Evolutionary conservation across 2,329 filamentous ascomycete species (phyloP).

Genomic region (Teratosphaeria destructans): DNA sequence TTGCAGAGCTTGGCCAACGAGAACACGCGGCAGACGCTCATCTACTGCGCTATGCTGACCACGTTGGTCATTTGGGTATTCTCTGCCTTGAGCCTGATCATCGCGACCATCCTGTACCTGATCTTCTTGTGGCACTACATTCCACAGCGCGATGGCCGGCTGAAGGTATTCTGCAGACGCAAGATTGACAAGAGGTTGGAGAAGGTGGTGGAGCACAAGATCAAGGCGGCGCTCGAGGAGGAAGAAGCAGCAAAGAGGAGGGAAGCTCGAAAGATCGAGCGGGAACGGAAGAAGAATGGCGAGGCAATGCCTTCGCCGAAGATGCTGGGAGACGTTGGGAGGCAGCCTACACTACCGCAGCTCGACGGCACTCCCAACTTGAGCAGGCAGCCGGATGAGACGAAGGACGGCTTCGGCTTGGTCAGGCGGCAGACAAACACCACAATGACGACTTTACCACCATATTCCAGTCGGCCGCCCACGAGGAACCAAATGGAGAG

Average conservation of each 20-base stretch:
- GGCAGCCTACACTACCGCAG: constrained; percentile 59
- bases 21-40: constrained; percentile 68
- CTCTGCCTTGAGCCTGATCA: constrained; percentile 60
- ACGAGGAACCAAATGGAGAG: constrained; percentile 22
- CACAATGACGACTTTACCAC: constrained; percentile 34
- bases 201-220: constrained; percentile 73
- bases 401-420: constrained; percentile 25
- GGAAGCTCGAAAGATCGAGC: constrained; percentile 44
- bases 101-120: constrained; percentile 69
- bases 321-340: constrained; percentile 28
- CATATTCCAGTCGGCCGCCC: constrained; percentile 42
- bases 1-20: constrained; percentile 60
- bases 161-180: constrained; percentile 77
- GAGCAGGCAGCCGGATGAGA: constrained; percentile 37
- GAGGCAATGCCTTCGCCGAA: constrained; percentile 7
- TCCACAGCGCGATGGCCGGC: constrained; percentile 65
- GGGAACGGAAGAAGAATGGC: constrained; percentile 17
- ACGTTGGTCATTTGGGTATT: constrained; percentile 84
- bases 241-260: constrained; percentile 47
- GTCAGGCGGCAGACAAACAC: constrained; percentile 23
- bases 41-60: constrained; percentile 85
- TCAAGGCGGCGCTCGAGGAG: constrained; percentile 78
- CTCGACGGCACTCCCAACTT: constrained; percentile 45
- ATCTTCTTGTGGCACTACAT: constrained; percentile 91
- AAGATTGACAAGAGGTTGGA: constrained; percentile 82